Conservation (phyloP, 2,329 filamentous ascomycete species). For the Botryosphaeria agaves region DNA sequence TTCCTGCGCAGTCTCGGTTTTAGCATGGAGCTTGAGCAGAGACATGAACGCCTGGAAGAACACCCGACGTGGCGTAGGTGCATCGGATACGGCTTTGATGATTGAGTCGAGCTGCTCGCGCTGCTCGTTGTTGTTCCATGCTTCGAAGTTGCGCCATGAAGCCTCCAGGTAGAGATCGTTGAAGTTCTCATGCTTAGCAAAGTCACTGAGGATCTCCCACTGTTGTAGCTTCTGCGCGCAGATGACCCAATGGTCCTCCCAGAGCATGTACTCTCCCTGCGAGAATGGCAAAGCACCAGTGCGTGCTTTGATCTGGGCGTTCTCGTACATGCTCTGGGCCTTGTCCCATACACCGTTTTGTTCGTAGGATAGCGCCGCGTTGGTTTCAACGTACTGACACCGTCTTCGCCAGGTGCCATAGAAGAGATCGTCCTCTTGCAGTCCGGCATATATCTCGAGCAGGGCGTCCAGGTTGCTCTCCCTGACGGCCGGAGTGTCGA, state of each 20-base stretch:
- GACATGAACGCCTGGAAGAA: slow-evolving; percentile 99
- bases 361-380: slow-evolving; percentile 91
- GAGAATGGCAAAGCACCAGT: slow-evolving; percentile 95
- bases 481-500: slow-evolving; percentile 67
- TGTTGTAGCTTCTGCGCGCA: slow-evolving; percentile 97
- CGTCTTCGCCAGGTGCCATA: slow-evolving; percentile 93
- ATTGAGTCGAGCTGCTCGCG: slow-evolving; percentile 81
- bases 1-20: slow-evolving; percentile 59
- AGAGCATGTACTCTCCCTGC: slow-evolving; percentile 93
- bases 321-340: slow-evolving; percentile 91
- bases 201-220: slow-evolving; percentile 95
- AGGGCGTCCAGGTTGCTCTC: slow-evolving; percentile 94
- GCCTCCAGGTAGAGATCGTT: slow-evolving; percentile 92
- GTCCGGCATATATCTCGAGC: slow-evolving; percentile 75
- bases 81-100: slow-evolving; percentile 95
- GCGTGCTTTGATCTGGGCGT: slow-evolving; percentile 89
- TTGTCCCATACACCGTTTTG: slow-evolving; percentile 99
- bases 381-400: slow-evolving; percentile 94
- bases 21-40: slow-evolving; percentile 69
- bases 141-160: slow-evolving; percentile 88
- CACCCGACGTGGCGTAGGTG: slow-evolving; percentile 77
- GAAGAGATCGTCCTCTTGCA: slow-evolving; percentile 94
- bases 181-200: slow-evolving; percentile 97
- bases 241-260: slow-evolving; percentile 98
- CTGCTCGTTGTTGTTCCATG: slow-evolving; percentile 76